Evolutionary conservation across 257 asterid genomes (phyloP), one percentile per base, ranked within the genome.

Genomic region (Perilla frutescens): DNA sequence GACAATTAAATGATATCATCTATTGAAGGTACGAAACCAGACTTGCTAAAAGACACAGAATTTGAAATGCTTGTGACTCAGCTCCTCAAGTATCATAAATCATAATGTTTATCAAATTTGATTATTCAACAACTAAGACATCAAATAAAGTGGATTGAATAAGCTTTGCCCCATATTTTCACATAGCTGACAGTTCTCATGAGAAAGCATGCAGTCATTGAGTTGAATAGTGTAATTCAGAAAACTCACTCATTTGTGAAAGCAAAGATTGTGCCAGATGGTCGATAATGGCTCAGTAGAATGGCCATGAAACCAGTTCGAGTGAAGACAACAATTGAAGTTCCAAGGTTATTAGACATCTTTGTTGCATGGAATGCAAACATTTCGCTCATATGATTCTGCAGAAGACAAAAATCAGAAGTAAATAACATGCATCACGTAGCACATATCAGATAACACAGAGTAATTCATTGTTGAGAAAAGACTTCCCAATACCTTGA

Each of bases 341-440:
- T 93, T 71, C 96, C 96, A 62, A 93, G 93, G 32, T 96, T 93
- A 81, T 93, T 88, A 70, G 98, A 91, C 91, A 93, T 91, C 96
- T 84, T 91, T 54, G 97, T 91, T 73, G 96, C 94, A 84, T 93
- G 98, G 84, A 70, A 91, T 41, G 97, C 98, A 86, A 93, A 93
- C 96, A 93, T 93, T 79, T 93, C 98, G 1, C 98, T 93, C 97
- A 86, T 93, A 70, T 91, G 98, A 69, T 93, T 93, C 97, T 93
- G 96, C 85, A 81, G 44, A 74, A 66, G 60, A 72, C 61, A 48
- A 51, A 66, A 61, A 71, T 29, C 56, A 71, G 49, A 15, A 62
- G 48, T n/a, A 60, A 77, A 45, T 9, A 65, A 37, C 20, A 55
- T 26, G 50, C 57, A 71, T 10, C 12, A 9, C 34, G 6, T 29